Percentiles rank a stretch among this genome's conserved stretches.
These are phyloP conservation scores for Triticum monococcum DNA, from an alignment of 176 grass and related monocot species.

Conservation along the genomic window DNA sequence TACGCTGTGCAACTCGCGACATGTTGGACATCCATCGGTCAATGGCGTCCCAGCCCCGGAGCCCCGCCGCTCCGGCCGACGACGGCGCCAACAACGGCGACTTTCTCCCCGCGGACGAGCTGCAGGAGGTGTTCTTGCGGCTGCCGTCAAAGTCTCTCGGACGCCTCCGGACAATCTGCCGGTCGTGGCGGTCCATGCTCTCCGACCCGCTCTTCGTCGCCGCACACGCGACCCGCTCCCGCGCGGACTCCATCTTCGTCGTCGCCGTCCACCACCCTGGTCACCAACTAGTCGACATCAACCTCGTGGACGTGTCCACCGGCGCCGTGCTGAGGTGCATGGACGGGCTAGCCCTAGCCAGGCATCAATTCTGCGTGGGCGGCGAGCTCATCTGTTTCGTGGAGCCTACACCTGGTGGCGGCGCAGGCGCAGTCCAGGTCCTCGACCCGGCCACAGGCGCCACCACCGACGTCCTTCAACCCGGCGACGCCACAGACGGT, in stretches of 20 bases:
- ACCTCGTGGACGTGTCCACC: background rate
- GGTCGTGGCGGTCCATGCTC: background rate
- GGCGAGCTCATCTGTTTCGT: background rate
- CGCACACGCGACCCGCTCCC: background rate
- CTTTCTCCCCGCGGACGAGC: background rate
- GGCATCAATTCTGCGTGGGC: background rate
- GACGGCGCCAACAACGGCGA: background rate
- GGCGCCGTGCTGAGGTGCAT: background rate
- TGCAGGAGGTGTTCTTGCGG: background rate
- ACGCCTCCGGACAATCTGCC: background rate
- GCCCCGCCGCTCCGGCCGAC: background rate
- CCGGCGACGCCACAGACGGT: background rate
- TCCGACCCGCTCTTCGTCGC: background rate
- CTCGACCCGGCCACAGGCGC: background rate
- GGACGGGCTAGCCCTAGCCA: background rate
- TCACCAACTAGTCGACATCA: background rate
- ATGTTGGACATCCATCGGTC: no score
- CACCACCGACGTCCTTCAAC: background rate
- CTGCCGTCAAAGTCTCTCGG: background rate
- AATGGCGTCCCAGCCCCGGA: no score
- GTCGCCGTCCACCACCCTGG: background rate
- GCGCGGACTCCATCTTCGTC: background rate
- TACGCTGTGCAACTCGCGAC: no score
- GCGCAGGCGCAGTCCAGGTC: background rate
- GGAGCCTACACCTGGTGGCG: background rate